A percentile compares a stretch with the other conserved stretches of the same genome.
phyloP scores from a whole-genome alignment of 805 yeast genomes.

The Jamesozyma rosinii region DNA sequence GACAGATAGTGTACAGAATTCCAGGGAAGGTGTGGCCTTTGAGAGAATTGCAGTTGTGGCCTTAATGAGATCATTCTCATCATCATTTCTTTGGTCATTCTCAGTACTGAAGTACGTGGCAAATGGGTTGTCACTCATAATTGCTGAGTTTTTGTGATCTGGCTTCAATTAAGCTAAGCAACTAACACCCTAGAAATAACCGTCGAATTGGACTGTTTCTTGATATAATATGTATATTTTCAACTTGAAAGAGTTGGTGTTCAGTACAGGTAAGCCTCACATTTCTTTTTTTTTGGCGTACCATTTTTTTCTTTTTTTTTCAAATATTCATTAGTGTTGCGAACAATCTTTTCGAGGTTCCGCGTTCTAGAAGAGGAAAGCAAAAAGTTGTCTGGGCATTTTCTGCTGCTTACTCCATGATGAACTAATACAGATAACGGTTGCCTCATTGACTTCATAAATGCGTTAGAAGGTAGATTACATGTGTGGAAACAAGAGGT shows the following conservation, averaged over 20 bases:
- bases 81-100: background rate
- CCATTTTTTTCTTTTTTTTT: background rate
- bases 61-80: constrained; percentile 7
- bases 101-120: constrained; percentile 2
- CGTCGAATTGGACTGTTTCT: background rate
- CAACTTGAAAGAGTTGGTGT: no score
- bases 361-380: no score
- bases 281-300: background rate
- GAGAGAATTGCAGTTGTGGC: constrained; percentile 24
- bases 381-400: no score
- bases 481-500: no score
- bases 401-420: no score
- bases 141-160: background rate
- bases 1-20: constrained; percentile 50
- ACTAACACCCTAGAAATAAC: background rate
- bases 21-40: constrained; percentile 47
- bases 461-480: no score
- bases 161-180: background rate
- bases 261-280: background rate
- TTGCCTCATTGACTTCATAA: no score
- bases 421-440: no score
- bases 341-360: no score
- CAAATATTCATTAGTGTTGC: no score
- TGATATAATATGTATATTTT: no score
- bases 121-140: constrained; percentile 33